Base-by-base conservation (phyloP, 73 alveolate species). In the Tetrahymena malaccensis region DNA sequence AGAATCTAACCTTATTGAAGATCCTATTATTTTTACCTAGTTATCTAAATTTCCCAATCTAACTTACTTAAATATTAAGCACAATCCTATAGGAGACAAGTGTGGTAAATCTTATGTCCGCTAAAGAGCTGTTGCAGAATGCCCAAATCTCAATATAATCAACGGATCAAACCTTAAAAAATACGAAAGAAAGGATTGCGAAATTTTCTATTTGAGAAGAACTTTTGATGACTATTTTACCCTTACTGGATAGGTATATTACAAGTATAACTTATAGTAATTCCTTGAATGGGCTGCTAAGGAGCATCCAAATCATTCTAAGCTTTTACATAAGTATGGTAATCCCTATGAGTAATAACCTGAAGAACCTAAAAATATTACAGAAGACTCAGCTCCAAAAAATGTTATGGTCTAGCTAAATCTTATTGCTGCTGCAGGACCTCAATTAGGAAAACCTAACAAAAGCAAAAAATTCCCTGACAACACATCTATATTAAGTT, bases 131-230 rank as follows among this genome's bases (percentile, higher is more conserved):
- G 95, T 95, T 7, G 98, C 98, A 27, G 96, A 97, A 40, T 35
- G 95, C 12, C 57, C 94, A 38, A 93, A 93, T 89, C 93, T 97
- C 34, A 70, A 93, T 89, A 84, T 96, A 17, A 94, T 97, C 15
- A 97, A 97, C 56, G 98, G 98, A 11, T 89, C 96, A 19, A 43
- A 94, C 17, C 94, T 97, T 10, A 95, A 96, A 34, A 96, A 97
- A 94, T 94, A 85, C 22, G 98, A 97, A 43, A 96, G 98, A 35
- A 97, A 94, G 56, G 98, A 97, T 85, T 94, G 97, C 2, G 98
- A 97, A 50, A 93, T 96, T 35, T 94, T 95, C 70, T 97, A 97
- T 44, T 84, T 96, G 94, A 96, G 95, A 89, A 94, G 95, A 85
- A 85, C 97, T 7, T 97, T 96, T 94, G 97, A 97, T 55, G 98